Evolutionary conservation across 176 grass and related monocot genomes (phyloP).

Genomic region (Tuctoria greenei): DNA sequence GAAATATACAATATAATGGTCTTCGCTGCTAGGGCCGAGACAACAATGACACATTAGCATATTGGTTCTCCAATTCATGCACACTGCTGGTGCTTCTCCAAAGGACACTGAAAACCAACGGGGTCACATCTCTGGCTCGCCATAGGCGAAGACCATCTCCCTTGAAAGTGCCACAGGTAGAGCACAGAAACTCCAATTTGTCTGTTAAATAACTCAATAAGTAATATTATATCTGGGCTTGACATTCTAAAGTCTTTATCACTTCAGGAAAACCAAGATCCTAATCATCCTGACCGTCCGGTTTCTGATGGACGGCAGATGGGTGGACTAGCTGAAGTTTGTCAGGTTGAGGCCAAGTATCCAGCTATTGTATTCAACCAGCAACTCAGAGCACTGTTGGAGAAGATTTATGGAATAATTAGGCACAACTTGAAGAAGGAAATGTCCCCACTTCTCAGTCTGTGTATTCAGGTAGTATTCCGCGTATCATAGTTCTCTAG

Average conservation of each 20-base stretch:
- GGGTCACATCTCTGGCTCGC: slow-evolving; percentile 42
- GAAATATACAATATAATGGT: neutral
- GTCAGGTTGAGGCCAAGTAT: slow-evolving; percentile 72
- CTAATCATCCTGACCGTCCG: slow-evolving; percentile 36
- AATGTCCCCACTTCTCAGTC: slow-evolving; percentile 53
- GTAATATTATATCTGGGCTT: neutral
- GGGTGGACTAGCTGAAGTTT: slow-evolving; percentile 40
- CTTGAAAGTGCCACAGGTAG: slow-evolving; percentile 40
- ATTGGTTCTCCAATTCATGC: slow-evolving; percentile 73
- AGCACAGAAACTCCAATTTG: neutral
- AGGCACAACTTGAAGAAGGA: slow-evolving; percentile 75
- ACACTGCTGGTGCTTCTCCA: slow-evolving; percentile 62
- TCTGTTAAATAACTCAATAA: neutral
- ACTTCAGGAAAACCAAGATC: slow-evolving; percentile 42
- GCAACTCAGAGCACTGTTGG: slow-evolving; percentile 62
- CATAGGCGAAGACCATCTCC: slow-evolving; percentile 53
- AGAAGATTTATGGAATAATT: slow-evolving; percentile 76
- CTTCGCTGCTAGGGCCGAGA: slow-evolving; percentile 39
- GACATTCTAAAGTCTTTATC: neutral
- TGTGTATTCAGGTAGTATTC: slow-evolving; percentile 64
- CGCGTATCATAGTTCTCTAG: neutral
- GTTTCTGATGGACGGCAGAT: slow-evolving; percentile 42
- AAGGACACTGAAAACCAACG: slow-evolving; percentile 55
- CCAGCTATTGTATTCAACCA: slow-evolving; percentile 72
- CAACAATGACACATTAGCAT: slow-evolving; percentile 54